These are phyloP conservation scores for Globisporangium yorkense DNA, from an alignment of 352 stramenopile species.

Conservation along the genomic window DNA sequence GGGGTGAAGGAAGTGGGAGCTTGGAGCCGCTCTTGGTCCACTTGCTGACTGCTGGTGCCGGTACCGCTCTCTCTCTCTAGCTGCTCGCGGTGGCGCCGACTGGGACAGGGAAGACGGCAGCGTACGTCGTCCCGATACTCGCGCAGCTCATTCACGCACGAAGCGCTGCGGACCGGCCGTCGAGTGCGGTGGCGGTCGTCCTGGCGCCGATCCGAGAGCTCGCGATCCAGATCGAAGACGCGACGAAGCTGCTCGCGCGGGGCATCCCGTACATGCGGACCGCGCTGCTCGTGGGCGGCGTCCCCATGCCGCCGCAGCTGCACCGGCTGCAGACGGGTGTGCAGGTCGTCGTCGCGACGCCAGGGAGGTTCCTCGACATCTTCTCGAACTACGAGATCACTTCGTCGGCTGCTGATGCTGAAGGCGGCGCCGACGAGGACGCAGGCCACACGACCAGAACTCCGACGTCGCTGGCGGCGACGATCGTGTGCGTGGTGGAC, in stretches of 20 bases:
- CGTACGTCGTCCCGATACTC: constrained; percentile 58
- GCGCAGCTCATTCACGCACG: constrained; percentile 22
- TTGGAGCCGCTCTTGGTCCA: not conserved
- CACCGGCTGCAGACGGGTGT: constrained; percentile 53
- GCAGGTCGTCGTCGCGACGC: constrained; percentile 62
- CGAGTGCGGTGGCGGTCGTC: constrained; percentile 29
- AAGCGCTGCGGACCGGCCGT: not conserved
- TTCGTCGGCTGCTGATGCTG: not conserved
- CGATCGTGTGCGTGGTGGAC: constrained; percentile 58
- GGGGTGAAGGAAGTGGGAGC: not conserved
- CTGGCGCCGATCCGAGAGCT: constrained; percentile 66
- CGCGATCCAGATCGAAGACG: constrained; percentile 64
- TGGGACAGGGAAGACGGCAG: constrained; percentile 63
- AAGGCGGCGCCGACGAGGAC: not conserved
- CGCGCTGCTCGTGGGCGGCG: constrained; percentile 52
- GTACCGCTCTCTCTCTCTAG: constrained; percentile 12
- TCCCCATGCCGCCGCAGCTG: constrained; percentile 60
- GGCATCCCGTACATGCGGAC: constrained; percentile 62
- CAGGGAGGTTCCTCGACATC: constrained; percentile 55
- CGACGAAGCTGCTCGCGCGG: constrained; percentile 48
- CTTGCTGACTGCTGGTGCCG: not conserved
- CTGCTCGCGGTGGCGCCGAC: constrained; percentile 55
- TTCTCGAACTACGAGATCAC: constrained; percentile 9
- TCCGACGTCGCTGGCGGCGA: constrained; percentile 16
- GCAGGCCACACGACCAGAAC: not conserved